Evolutionary conservation across 257 asterid species (phyloP), one percentile per base, ranked within the genome.

Genomic region (Salvia splendens): DNA sequence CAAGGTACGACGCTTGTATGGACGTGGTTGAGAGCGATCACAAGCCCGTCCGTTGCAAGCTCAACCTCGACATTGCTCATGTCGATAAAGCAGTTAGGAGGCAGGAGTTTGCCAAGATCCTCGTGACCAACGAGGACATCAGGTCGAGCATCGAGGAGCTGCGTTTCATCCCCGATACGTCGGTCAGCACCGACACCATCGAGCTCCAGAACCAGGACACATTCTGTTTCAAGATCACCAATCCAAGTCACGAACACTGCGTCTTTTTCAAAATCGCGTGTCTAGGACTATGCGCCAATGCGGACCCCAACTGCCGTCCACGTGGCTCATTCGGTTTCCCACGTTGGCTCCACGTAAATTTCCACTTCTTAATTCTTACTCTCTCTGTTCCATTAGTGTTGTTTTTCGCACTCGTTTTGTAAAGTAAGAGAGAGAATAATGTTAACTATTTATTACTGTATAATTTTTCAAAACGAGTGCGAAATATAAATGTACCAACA

Each of bases 1-100:
- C 7, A 74, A 92, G 98, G 77, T 89, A 92, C 8, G 98, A 89
- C 55, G 98, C 96, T 32, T 74, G 88, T 67, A 92, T 89, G 98
- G 95, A 92, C 46, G 96, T 92, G 36, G 79, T 78, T 28, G 98
- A 92, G 65, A 92, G 96, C 61, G 98, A 92, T 79, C 98, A 92
- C 66, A 92, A 92, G 64, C 98, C 98, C 3, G 96, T 92, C 8
- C 80, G 98, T 6, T 92, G 98, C 87, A 92, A 89, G 67, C 67
- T 92, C 41, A 78, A 82, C 55, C 75, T 92, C 38, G 95, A 87
- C 60, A 90, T 92, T 70, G 83, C 96, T 20, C 82, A 68, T 55
- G 84, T 86, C 2, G 91, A 89, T 71, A 82, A 91, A 82, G 77
- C 91, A 38, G 52, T 89, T 8, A 71, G 96, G 80, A 84, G 98